These are phyloP conservation scores for Colletotrichum higginsianum DNA, from an alignment of 2,329 filamentous ascomycete genomes.

Conservation along the genomic window DNA sequence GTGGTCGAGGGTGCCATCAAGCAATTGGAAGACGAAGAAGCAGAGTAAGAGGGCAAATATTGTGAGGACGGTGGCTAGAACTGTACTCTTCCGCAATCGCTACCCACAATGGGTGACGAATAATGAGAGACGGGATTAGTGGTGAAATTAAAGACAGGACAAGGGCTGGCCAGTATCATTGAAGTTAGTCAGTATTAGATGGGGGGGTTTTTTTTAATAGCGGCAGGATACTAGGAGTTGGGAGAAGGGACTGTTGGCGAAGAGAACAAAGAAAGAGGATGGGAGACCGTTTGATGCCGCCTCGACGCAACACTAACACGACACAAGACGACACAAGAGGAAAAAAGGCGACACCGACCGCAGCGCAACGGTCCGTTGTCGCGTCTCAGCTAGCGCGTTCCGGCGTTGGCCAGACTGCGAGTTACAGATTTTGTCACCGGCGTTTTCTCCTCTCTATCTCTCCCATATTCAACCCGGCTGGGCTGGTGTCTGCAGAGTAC, in stretches of 20 bases:
- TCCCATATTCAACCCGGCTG: background rate
- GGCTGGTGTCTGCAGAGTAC: background rate
- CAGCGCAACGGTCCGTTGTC: background rate
- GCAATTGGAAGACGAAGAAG: too few species aligned
- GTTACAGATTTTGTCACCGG: background rate
- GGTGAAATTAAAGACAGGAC: too few species aligned
- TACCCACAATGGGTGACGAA: too few species aligned
- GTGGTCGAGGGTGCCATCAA: too few species aligned
- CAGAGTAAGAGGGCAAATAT: too few species aligned
- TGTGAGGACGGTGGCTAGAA: too few species aligned
- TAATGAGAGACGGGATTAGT: too few species aligned
- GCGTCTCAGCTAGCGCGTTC: constrained; percentile 4
- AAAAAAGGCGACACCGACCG: background rate
- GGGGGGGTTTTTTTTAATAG: too few species aligned
- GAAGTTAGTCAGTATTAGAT: too few species aligned
- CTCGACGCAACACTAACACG: background rate
- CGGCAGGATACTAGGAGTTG: too few species aligned
- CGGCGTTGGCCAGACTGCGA: constrained; percentile 8
- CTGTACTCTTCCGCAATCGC: too few species aligned
- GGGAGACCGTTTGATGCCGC: background rate
- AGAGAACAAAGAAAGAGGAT: background rate
- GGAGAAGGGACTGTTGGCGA: background rate
- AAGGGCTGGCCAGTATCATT: too few species aligned
- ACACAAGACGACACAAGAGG: background rate
- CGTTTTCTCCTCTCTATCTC: background rate